Evolutionary conservation across 768 basidiomycete species (phyloP).

Genomic region (Collybia mongolica): DNA sequence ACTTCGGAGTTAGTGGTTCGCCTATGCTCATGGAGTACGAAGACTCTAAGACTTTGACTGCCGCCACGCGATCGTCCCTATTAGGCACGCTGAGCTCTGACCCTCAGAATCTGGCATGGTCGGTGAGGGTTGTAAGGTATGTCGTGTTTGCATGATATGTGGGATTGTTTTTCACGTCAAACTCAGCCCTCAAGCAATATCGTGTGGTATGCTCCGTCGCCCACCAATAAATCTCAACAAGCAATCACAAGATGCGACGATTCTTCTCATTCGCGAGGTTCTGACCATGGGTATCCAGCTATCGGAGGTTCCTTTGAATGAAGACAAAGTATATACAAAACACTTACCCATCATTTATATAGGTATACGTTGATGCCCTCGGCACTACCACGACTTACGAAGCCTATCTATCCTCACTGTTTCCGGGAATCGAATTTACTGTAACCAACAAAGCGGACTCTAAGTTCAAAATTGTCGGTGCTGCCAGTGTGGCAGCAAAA

Average conservation of each 20-base stretch:
- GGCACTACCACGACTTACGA: constrained; percentile 87
- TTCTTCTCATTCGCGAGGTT: constrained; percentile 83
- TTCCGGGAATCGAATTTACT: constrained; percentile 84
- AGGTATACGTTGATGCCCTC: constrained; percentile 95
- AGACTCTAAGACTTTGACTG: constrained; percentile 93
- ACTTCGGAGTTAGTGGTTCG: background rate
- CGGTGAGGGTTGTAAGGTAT: constrained; percentile 75
- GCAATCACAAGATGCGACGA: constrained; percentile 87
- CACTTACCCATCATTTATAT: background rate
- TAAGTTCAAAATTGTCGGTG: constrained; percentile 96
- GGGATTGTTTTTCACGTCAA: background rate
- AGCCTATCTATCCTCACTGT: constrained; percentile 73
- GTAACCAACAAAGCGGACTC: constrained; percentile 93
- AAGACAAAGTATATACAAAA: too few species aligned
- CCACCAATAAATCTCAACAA: constrained; percentile 86
- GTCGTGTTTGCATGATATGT: constrained; percentile 2
- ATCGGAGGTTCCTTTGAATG: constrained; percentile 53
- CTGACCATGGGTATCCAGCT: constrained; percentile 78
- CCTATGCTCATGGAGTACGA: background rate
- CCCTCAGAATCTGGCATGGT: constrained; percentile 74
- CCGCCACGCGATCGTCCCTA: constrained; percentile 63
- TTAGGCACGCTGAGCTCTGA: constrained; percentile 69
- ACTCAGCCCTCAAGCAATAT: constrained; percentile 85
- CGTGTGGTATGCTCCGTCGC: constrained; percentile 82
- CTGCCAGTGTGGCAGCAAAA: constrained; percentile 97